Evolutionary conservation across 2,329 filamentous ascomycete genomes (phyloP).

Genomic region (Calonectria pseudoturangicola): DNA sequence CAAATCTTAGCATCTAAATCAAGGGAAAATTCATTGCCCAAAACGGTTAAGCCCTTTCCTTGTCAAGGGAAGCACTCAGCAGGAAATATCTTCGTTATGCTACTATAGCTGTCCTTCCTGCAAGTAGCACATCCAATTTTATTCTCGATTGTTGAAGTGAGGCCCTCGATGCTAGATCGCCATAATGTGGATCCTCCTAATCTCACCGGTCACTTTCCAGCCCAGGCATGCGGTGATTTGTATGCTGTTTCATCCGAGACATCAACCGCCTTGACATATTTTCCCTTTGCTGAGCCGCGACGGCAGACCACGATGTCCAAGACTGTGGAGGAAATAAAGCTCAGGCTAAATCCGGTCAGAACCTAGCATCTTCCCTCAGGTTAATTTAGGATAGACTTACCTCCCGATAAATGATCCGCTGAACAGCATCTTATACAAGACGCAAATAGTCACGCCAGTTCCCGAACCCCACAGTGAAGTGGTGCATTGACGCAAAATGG

Average conservation of each 20-base stretch:
- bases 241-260: neutral
- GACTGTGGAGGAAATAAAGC: neutral
- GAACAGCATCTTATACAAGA: conserved; percentile 9
- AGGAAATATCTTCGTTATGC: too few species aligned
- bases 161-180: too few species aligned
- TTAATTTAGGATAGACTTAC: neutral
- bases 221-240: neutral
- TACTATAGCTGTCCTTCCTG: too few species aligned
- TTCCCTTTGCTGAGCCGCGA: conserved; percentile 3
- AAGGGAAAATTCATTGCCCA: too few species aligned
- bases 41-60: too few species aligned
- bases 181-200: too few species aligned
- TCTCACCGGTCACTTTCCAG: neutral
- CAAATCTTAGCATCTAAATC: too few species aligned
- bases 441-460: neutral
- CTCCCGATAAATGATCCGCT: neutral
- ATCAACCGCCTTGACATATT: conserved; percentile 19
- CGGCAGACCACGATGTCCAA: conserved; percentile 1
- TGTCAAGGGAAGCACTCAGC: too few species aligned
- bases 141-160: too few species aligned
- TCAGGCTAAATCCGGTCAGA: neutral
- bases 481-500: conserved; percentile 5
- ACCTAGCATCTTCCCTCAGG: accelerated
- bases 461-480: neutral
- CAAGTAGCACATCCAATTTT: too few species aligned